These are phyloP conservation scores for Arthroderma sp. DNA, from an alignment of 2,329 filamentous ascomycete species.

Conservation along the genomic window DNA sequence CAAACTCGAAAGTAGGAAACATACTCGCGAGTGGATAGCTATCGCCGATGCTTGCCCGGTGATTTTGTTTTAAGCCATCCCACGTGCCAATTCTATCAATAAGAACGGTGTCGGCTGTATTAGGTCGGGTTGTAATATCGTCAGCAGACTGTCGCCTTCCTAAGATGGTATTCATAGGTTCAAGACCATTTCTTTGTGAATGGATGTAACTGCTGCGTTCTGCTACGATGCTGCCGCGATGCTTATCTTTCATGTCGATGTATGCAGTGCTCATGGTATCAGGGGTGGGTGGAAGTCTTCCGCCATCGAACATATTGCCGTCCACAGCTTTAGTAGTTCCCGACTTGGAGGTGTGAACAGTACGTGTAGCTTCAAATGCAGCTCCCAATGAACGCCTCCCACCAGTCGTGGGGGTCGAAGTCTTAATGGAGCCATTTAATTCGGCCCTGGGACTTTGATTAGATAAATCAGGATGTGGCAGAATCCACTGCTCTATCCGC, in stretches of 20 bases:
- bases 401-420: too few species aligned
- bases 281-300: slow-evolving; percentile 27
- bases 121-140: slow-evolving; percentile 17
- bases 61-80: slow-evolving; percentile 19
- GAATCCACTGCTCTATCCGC: slow-evolving; percentile 23
- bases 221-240: slow-evolving; percentile 22
- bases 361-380: slow-evolving; percentile 14
- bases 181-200: slow-evolving; percentile 7
- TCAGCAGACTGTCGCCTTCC: slow-evolving; percentile 23
- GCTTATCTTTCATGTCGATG: slow-evolving; percentile 19
- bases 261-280: slow-evolving; percentile 32
- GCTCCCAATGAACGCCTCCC: slow-evolving; percentile 5
- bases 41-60: slow-evolving; percentile 10
- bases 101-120: slow-evolving; percentile 18
- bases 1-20: slow-evolving; percentile 15
- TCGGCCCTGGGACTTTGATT: too few species aligned
- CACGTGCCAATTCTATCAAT: slow-evolving; percentile 20
- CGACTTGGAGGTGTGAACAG: slow-evolving; percentile 7
- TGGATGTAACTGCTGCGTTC: slow-evolving; percentile 14
- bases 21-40: slow-evolving; percentile 18
- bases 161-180: slow-evolving; percentile 6
- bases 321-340: not conserved
- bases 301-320: slow-evolving; percentile 17
- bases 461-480: slow-evolving; percentile 12
- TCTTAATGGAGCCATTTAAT: too few species aligned